These are phyloP conservation scores for Boletus subparvulus DNA, from an alignment of 768 basidiomycete genomes.

Conservation along the genomic window DNA sequence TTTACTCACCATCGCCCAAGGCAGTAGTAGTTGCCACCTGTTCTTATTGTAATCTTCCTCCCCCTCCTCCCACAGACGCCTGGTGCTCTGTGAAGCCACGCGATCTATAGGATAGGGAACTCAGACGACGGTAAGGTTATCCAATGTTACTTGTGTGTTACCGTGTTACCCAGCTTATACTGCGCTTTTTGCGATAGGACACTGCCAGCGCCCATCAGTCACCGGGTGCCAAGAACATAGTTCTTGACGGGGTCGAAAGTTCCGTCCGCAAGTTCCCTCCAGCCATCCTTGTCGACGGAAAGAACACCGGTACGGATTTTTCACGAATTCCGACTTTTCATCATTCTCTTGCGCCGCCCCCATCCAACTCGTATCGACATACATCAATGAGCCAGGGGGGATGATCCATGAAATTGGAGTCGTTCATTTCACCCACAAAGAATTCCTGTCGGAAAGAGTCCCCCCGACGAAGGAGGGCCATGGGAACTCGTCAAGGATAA, in stretches of 20 bases:
- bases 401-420: not conserved
- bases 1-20: slow-evolving; percentile 20
- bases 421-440: not conserved
- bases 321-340: slow-evolving; percentile 1
- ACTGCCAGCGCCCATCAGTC: not conserved
- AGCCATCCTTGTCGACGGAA: not conserved
- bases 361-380: not conserved
- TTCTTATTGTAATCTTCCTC: slow-evolving; percentile 14
- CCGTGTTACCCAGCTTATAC: not conserved
- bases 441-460: not conserved
- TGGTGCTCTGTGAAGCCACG: slow-evolving; percentile 10
- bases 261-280: not conserved
- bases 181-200: slow-evolving; percentile 1
- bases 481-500: slow-evolving; percentile 1
- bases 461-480: not conserved
- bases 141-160: not conserved
- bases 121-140: slow-evolving; percentile 10
- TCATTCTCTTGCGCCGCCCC: not conserved
- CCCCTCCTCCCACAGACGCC: not conserved
- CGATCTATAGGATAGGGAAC: not conserved
- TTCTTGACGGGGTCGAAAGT: not conserved
- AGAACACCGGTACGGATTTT: not conserved
- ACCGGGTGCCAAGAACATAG: not conserved
- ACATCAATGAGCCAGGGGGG: not conserved
- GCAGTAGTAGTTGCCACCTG: slow-evolving; percentile 4